Percentiles rank a stretch among this genome's conserved stretches.
Evolutionary conservation across 2,329 filamentous ascomycete genomes (phyloP).

Genomic region (Laburnicola sp.): DNA sequence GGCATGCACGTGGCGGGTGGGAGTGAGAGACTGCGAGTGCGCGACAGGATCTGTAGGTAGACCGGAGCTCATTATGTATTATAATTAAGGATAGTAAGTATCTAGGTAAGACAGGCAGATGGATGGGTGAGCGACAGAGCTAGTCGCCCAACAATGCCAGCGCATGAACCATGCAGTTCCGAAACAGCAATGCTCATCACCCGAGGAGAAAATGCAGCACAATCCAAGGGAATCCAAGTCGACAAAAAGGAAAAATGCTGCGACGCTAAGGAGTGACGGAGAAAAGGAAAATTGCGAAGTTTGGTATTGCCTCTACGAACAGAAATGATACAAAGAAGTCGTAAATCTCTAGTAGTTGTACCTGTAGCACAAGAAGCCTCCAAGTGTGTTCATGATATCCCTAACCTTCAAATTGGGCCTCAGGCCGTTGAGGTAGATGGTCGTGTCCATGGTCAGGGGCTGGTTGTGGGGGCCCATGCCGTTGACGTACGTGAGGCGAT

Average conservation of each 20-base stretch:
- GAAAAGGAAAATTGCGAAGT: neutral
- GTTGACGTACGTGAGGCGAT: constrained; percentile 38
- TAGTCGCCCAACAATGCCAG: neutral
- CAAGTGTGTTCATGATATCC: constrained; percentile 36
- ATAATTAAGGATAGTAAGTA: neutral
- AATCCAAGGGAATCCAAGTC: neutral
- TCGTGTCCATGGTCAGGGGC: constrained; percentile 31
- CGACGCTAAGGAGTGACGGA: neutral
- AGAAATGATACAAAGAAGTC: neutral
- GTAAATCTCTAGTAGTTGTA: constrained; percentile 37
- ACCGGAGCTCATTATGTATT: neutral
- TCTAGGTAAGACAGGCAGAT: too few species aligned
- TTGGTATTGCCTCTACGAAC: neutral
- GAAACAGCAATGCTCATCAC: neutral
- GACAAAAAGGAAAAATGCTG: too few species aligned
- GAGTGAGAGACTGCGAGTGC: too few species aligned
- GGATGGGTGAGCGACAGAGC: too few species aligned
- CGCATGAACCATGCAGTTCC: neutral
- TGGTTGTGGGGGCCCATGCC: constrained; percentile 44
- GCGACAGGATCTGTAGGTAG: neutral
- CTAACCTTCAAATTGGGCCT: constrained; percentile 32
- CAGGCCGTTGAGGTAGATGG: constrained; percentile 33
- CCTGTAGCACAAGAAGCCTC: constrained; percentile 35
- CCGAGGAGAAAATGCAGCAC: too few species aligned
- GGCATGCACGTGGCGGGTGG: too few species aligned